phyloP scores from a whole-genome alignment of 257 asterid genomes.

The Nicotiana tomentosiformis region DNA sequence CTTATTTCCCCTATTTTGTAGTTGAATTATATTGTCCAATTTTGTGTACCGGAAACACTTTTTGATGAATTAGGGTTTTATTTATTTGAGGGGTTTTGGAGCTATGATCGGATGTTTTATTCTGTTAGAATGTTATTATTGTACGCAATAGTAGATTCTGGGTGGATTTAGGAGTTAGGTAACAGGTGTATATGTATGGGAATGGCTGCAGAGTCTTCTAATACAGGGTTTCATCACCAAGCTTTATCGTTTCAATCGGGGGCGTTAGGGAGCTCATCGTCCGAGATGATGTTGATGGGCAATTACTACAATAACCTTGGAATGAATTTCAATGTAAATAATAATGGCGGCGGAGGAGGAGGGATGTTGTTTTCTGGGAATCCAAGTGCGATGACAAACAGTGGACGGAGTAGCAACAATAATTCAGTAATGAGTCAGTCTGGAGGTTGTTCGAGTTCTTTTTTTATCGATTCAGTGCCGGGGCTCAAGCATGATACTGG shows the following conservation, averaged over 20 bases:
- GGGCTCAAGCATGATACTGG: constrained; percentile 82
- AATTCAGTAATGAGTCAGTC: constrained; percentile 30
- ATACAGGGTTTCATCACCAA: constrained; percentile 44
- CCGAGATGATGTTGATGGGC: constrained; percentile 42
- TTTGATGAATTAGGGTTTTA: background rate
- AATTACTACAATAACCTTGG: constrained; percentile 30
- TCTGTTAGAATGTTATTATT: background rate
- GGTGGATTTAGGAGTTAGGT: background rate
- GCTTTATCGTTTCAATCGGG: constrained; percentile 39
- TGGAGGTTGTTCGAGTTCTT: constrained; percentile 36
- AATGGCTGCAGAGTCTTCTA: constrained; percentile 65
- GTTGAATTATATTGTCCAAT: background rate
- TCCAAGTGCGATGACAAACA: constrained; percentile 7
- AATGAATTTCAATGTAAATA: constrained; percentile 29
- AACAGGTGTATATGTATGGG: background rate
- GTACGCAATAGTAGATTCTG: background rate
- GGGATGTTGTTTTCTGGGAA: constrained; percentile 36
- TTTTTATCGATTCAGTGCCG: constrained; percentile 53
- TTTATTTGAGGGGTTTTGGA: background rate
- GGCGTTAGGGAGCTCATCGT: constrained; percentile 15
- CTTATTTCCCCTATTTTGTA: background rate
- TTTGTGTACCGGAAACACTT: background rate
- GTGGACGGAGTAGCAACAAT: constrained; percentile 1
- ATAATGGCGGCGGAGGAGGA: constrained; percentile 27
- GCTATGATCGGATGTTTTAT: background rate